Conservation (phyloP, 352 stramenopile genomes). For the Pythium aphanidermatum region DNA sequence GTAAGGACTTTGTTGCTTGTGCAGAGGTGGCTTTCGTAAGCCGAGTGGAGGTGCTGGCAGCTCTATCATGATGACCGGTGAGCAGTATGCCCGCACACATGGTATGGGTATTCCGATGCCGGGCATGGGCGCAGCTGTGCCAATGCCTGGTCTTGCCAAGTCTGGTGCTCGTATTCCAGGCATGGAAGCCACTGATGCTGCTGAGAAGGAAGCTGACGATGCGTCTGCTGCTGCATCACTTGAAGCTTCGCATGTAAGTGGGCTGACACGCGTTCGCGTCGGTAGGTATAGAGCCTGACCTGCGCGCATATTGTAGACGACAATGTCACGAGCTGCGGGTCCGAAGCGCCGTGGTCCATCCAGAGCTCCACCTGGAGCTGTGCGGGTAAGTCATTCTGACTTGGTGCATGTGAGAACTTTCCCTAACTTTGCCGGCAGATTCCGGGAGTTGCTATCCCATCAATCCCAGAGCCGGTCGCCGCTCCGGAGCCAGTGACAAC, state of each 20-base stretch:
- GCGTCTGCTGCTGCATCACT: slow-evolving; percentile 22
- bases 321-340: slow-evolving; percentile 67
- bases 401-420: too few relatives aligned
- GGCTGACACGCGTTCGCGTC: not conserved
- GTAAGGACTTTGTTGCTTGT: too few relatives aligned
- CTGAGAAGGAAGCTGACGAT: slow-evolving; percentile 16
- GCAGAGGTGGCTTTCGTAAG: slow-evolving; percentile 34
- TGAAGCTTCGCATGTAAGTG: slow-evolving; percentile 62
- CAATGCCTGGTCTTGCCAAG: slow-evolving; percentile 77
- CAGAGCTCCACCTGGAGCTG: slow-evolving; percentile 51
- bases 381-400: slow-evolving; percentile 51
- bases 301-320: slow-evolving; percentile 30
- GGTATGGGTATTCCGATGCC: slow-evolving; percentile 74
- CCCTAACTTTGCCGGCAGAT: not conserved
- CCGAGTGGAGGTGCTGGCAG: slow-evolving; percentile 24
- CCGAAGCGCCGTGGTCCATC: slow-evolving; percentile 73
- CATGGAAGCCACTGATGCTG: slow-evolving; percentile 31
- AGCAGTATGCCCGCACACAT: slow-evolving; percentile 68
- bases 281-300: not conserved
- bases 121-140: slow-evolving; percentile 73
- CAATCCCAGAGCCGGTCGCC: too few relatives aligned
- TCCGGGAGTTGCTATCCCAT: not conserved
- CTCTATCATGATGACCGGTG: slow-evolving; percentile 81
- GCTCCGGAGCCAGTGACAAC: not conserved
- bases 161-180: slow-evolving; percentile 58